A percentile compares a stretch with the other conserved stretches of the same genome.
phyloP scores from a whole-genome alignment of 495 filamentous ascomycete species.

The Talaromyces adpressus region DNA sequence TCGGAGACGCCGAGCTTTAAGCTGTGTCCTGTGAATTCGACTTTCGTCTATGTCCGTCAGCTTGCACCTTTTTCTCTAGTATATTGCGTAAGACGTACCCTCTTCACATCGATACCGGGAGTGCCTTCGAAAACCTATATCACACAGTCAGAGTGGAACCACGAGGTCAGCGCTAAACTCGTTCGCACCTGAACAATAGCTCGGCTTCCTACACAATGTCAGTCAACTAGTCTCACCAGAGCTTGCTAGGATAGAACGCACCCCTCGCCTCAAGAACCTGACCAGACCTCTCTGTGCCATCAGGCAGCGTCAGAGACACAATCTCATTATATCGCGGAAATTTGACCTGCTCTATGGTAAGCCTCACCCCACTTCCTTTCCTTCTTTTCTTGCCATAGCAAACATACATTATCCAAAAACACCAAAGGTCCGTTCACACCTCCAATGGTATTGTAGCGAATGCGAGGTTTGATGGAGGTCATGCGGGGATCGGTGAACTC shows the following conservation, averaged over 20 bases:
- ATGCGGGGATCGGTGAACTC: constrained; percentile 68
- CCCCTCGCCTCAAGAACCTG: constrained; percentile 97
- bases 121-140: constrained; percentile 96
- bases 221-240: constrained; percentile 8
- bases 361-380: constrained; percentile 2
- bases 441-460: constrained; percentile 96
- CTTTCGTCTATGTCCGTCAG: constrained; percentile 63
- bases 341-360: constrained; percentile 63
- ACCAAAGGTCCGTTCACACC: constrained; percentile 97
- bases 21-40: constrained; percentile 94
- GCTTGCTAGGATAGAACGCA: constrained; percentile 28
- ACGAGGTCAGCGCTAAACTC: constrained; percentile 10
- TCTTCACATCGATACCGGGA: constrained; percentile 95
- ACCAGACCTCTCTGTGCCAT: constrained; percentile 88
- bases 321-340: constrained; percentile 97
- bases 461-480: constrained; percentile 72
- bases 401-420: constrained; percentile 82
- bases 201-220: constrained; percentile 57
- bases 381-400: neutral
- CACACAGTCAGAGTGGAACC: constrained; percentile 11
- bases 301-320: constrained; percentile 88
- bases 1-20: constrained; percentile 98
- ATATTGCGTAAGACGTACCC: constrained; percentile 45
- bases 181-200: constrained; percentile 77
- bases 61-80: neutral